phyloP scores from a whole-genome alignment of 75 land plant species.

The Cunninghamia lanceolata region DNA sequence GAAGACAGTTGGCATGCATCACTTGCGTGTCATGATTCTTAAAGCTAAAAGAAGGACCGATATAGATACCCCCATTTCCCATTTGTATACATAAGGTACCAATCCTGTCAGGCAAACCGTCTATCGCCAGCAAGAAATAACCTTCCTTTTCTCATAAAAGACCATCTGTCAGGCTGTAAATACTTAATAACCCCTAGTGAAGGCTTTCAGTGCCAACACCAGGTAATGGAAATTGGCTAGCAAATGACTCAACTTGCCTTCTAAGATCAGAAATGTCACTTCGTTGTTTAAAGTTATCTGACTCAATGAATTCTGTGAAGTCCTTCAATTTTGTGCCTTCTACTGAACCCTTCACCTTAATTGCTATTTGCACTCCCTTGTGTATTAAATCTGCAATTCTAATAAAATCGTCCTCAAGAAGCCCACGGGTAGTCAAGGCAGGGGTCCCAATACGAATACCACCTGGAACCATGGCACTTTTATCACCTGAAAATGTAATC shows the following conservation, averaged over 20 bases:
- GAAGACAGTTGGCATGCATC: not conserved
- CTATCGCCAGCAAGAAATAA: not conserved
- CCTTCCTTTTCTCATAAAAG: not conserved
- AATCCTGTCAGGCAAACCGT: not conserved
- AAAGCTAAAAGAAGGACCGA: not conserved
- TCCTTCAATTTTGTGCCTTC: constrained; percentile 76
- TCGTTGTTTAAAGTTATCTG: constrained; percentile 47
- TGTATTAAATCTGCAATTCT: constrained; percentile 80
- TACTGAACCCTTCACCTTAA: constrained; percentile 44
- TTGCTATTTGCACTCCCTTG: constrained; percentile 79
- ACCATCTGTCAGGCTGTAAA: not conserved
- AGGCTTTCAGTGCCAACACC: constrained; percentile 32
- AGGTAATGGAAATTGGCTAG: constrained; percentile 81
- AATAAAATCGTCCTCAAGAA: constrained; percentile 62
- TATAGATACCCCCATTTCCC: not conserved
- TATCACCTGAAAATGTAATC: constrained; percentile 60
- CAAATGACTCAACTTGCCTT: constrained; percentile 61
- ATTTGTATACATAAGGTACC: not conserved
- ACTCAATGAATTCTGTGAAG: constrained; percentile 56
- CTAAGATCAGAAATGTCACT: constrained; percentile 45
- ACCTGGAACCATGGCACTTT: constrained; percentile 90
- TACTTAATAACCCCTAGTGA: not conserved
- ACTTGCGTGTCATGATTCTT: not conserved
- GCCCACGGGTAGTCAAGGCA: constrained; percentile 85
- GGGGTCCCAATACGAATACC: constrained; percentile 95